Conservation (phyloP, 1,139 yeast genomes). For the Sugiyamaella japonica region DNA sequence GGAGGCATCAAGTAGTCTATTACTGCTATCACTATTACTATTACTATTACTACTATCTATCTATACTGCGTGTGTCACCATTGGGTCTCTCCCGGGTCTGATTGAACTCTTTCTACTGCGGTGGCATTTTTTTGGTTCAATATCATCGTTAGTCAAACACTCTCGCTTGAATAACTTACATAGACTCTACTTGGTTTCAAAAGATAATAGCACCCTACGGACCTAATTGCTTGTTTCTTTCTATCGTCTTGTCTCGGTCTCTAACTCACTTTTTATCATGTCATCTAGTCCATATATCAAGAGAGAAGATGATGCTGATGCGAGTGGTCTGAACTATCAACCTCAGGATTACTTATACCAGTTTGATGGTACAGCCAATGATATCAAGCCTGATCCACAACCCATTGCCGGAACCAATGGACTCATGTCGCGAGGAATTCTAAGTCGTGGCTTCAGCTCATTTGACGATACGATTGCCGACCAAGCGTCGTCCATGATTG, state of each 20-base stretch:
- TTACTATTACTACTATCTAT: background rate
- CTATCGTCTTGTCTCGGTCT: background rate
- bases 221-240: too few relatives aligned
- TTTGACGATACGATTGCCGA: constrained; percentile 30
- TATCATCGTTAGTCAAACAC: too few relatives aligned
- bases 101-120: too few relatives aligned
- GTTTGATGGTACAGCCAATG: background rate
- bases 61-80: background rate
- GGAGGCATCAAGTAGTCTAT: background rate
- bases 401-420: background rate
- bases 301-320: constrained; percentile 20
- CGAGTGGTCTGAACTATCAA: background rate
- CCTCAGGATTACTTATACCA: background rate
- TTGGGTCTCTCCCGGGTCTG: background rate
- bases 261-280: background rate
- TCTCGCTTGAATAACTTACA: too few relatives aligned
- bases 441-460: constrained; percentile 35
- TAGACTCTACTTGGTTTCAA: too few relatives aligned
- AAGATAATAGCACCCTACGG: too few relatives aligned
- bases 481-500: constrained; percentile 33
- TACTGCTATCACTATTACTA: background rate
- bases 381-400: constrained; percentile 1
- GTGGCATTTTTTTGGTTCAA: too few relatives aligned
- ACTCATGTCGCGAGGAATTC: constrained; percentile 31
- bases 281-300: constrained; percentile 17